Evolutionary conservation across 768 basidiomycete genomes (phyloP).

Genomic region (Mycena vitilis): DNA sequence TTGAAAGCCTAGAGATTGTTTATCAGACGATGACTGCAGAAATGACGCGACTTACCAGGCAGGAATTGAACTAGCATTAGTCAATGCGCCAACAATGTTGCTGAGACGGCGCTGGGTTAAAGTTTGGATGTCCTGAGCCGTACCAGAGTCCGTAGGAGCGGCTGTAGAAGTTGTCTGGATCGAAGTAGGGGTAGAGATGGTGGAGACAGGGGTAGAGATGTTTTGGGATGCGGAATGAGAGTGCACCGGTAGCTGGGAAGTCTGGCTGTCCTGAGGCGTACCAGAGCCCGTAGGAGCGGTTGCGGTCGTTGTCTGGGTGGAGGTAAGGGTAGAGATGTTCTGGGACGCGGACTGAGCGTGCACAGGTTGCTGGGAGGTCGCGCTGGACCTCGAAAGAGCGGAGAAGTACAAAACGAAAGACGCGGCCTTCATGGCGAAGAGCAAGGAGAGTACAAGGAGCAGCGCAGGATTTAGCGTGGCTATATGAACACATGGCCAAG

Average conservation of each 20-base stretch:
- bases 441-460: too few species aligned
- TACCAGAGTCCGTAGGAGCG: slow-evolving; percentile 32
- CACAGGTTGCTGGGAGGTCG: too few species aligned
- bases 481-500: too few species aligned
- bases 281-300: slow-evolving; percentile 31
- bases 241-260: slow-evolving; percentile 41
- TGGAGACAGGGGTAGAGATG: too few species aligned
- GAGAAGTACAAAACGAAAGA: too few species aligned
- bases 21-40: slow-evolving; percentile 1
- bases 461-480: too few species aligned
- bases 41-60: slow-evolving; percentile 47
- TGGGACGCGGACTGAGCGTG: too few species aligned
- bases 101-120: slow-evolving; percentile 52
- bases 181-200: slow-evolving; percentile 1
- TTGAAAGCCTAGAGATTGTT: slow-evolving; percentile 53
- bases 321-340: not conserved
- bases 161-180: slow-evolving; percentile 11
- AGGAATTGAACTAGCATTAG: slow-evolving; percentile 48
- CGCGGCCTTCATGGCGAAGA: too few species aligned
- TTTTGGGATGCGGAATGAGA: too few species aligned
- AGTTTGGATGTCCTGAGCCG: slow-evolving; percentile 45
- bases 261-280: slow-evolving; percentile 45
- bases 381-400: too few species aligned
- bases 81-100: slow-evolving; percentile 55
- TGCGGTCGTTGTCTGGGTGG: slow-evolving; percentile 11